These are phyloP conservation scores for Candida ovalis DNA, from an alignment of 805 yeast species.

Conservation along the genomic window DNA sequence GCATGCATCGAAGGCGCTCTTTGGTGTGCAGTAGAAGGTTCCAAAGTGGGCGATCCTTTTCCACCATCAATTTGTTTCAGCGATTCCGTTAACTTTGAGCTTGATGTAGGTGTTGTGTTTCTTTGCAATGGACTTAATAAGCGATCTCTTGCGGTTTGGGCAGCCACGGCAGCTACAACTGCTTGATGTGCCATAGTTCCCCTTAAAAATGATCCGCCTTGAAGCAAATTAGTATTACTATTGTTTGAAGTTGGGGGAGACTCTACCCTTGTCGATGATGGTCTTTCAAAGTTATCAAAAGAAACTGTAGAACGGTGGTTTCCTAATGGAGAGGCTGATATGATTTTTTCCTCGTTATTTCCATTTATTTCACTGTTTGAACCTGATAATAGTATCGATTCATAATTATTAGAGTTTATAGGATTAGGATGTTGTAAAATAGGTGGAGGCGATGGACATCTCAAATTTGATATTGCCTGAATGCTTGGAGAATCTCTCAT, in stretches of 20 bases:
- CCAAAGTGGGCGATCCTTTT: not conserved
- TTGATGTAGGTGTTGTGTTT: not conserved
- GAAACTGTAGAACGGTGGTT: not conserved
- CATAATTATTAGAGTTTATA: constrained; percentile 18
- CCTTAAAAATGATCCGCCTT: constrained; percentile 30
- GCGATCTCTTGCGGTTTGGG: constrained; percentile 33
- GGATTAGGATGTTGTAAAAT: constrained; percentile 40
- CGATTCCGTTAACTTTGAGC: constrained; percentile 26
- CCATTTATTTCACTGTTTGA: not conserved
- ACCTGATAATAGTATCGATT: constrained; percentile 8
- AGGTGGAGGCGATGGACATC: constrained; percentile 76
- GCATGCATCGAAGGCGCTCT: constrained; percentile 70
- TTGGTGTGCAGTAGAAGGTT: constrained; percentile 34
- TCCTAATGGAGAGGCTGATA: not conserved
- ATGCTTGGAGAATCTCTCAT: constrained; percentile 43
- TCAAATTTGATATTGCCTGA: constrained; percentile 52
- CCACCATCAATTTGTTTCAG: constrained; percentile 5
- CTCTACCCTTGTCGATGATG: not conserved
- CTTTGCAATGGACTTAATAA: constrained; percentile 6
- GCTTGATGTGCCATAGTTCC: constrained; percentile 37
- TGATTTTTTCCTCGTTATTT: not conserved
- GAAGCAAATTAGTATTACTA: constrained; percentile 18
- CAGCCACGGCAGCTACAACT: constrained; percentile 38
- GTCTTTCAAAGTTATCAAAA: not conserved
- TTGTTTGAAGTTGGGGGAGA: constrained; percentile 6